Conservation (phyloP, 805 yeast genomes). For the Lipomyces kockii region DNA sequence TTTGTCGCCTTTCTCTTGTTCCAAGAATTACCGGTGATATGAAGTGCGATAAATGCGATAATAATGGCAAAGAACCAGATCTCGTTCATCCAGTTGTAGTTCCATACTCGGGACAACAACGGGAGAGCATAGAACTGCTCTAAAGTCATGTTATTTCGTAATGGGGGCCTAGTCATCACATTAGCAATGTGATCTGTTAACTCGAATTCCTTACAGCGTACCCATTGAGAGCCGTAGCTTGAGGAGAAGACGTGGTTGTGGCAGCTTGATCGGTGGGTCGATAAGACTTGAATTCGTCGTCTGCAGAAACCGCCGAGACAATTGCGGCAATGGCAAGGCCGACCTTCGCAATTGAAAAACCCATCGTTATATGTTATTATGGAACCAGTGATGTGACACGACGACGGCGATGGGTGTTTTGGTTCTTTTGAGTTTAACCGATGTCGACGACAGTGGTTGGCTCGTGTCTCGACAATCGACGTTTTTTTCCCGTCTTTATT, state of each 20-base stretch:
- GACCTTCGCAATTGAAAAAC: background rate
- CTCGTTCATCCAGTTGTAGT: constrained; percentile 82
- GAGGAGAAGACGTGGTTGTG: constrained; percentile 20
- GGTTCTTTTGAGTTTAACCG: background rate
- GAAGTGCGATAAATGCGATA: constrained; percentile 54
- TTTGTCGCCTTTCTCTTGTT: constrained; percentile 62
- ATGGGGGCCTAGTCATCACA: constrained; percentile 4
- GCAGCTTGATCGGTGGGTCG: constrained; percentile 21
- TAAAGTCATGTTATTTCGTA: constrained; percentile 25
- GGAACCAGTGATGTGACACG: background rate
- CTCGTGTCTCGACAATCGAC: background rate
- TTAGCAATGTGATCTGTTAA: background rate
- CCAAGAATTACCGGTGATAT: constrained; percentile 60
- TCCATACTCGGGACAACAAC: constrained; percentile 58
- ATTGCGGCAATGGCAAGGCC: constrained; percentile 12
- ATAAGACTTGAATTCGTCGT: constrained; percentile 35
- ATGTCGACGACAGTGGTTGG: background rate
- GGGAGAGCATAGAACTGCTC: constrained; percentile 66
- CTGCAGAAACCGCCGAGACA: constrained; percentile 18
- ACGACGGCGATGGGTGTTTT: background rate
- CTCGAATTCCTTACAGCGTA: background rate
- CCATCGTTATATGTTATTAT: background rate
- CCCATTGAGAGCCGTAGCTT: constrained; percentile 10
- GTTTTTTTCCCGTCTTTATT: background rate
- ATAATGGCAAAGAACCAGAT: constrained; percentile 58